phyloP scores from a whole-genome alignment of 2,329 filamentous ascomycete genomes.

The Penicillium expansum region DNA sequence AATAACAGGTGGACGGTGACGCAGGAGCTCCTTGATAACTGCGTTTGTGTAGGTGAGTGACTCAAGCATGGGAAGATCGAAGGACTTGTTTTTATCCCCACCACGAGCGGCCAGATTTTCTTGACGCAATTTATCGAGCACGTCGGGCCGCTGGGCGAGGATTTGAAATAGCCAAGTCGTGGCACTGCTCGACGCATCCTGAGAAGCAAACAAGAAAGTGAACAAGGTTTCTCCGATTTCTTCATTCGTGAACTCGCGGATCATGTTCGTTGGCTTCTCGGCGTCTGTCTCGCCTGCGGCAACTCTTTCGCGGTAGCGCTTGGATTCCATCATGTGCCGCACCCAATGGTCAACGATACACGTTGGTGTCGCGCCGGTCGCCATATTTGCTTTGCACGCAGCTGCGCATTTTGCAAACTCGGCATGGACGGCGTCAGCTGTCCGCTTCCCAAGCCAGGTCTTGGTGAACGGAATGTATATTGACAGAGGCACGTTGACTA shows the following conservation, averaged over 20 bases:
- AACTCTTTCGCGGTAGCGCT: slow-evolving; percentile 68
- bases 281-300: slow-evolving; percentile 61
- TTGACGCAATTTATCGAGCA: slow-evolving; percentile 46
- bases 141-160: slow-evolving; percentile 51
- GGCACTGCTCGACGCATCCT: slow-evolving; percentile 54
- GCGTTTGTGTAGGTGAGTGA: slow-evolving; percentile 53
- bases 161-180: slow-evolving; percentile 56
- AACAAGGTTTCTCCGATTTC: slow-evolving; percentile 54
- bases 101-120: slow-evolving; percentile 49
- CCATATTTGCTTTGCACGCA: slow-evolving; percentile 81
- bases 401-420: slow-evolving; percentile 83
- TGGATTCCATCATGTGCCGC: slow-evolving; percentile 74
- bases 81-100: slow-evolving; percentile 43
- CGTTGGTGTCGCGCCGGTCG: slow-evolving; percentile 69
- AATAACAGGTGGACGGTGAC: slow-evolving; percentile 53
- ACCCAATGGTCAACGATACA: slow-evolving; percentile 92
- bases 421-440: slow-evolving; percentile 75
- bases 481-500: slow-evolving; percentile 77
- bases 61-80: slow-evolving; percentile 50
- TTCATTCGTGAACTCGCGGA: slow-evolving; percentile 51
- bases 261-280: slow-evolving; percentile 49
- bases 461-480: slow-evolving; percentile 86
- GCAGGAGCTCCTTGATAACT: slow-evolving; percentile 54
- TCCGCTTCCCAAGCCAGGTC: slow-evolving; percentile 87
- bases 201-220: slow-evolving; percentile 55